Base-by-base conservation (phyloP, 176 grass and related monocot species). In the Eleusine coracana region DNA sequence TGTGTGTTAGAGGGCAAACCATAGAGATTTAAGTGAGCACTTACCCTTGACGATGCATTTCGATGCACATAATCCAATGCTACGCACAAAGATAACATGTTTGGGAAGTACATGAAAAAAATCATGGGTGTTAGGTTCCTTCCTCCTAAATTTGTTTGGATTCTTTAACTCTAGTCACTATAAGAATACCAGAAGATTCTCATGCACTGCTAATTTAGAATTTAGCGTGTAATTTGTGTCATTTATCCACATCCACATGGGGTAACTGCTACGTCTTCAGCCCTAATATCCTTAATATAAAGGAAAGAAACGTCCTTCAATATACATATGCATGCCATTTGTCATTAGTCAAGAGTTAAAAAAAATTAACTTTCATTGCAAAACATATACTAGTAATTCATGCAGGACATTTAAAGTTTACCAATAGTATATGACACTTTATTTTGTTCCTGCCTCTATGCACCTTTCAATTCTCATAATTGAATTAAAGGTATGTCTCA, bases 401-500 rank as follows among this genome's bases (percentile, higher is more conserved):
- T 46, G 13, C 21, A 25, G 13, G 37, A 16, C 23, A 40, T 44
- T 40, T 80, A 0, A 66, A 38, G 4, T 36, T 36, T 77, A 70
- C 29, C 29, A 2, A 66, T 73, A 54, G 15, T 13, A 21, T 34
- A 48, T 9, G 39, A 23, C 42, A 74, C 5, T 42, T 76, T 38
- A 15, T 59, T 52, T 73, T 23, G 8, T 25, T n/a, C 1, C 13
- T 5, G 6, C 28, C 13, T 31, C 27, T 34, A 11, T 34, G 27
- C 29, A 66, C 36, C 31, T 36, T 66, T 36, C 31, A 37, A 37
- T 66, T 66, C 13, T 15, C 29, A 36, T 36, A 14, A 37, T 66
- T 37, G 27, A 66, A 17, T 18, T 66, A 37, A 18, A 8, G 80
- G 25, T 86, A 77, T 28, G 61, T 45, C 42, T 63, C 55, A 83